A percentile compares a stretch with the other conserved stretches of the same genome.
Conservation (phyloP, 345 rosid genomes). For the Isatis tinctoria region DNA sequence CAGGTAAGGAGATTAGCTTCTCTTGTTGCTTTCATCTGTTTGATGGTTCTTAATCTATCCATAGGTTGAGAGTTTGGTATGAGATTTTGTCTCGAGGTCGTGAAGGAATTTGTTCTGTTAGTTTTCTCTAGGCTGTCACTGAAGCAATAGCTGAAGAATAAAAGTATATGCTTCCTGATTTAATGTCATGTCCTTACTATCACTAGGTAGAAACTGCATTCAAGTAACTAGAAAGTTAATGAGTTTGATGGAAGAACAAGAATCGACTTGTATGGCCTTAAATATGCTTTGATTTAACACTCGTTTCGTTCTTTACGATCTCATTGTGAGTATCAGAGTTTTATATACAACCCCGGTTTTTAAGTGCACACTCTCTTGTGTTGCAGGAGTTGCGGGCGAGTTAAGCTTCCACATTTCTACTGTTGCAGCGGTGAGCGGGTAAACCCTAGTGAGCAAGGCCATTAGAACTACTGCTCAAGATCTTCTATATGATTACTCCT, state of each 20-base stretch:
- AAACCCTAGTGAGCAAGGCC: constrained; percentile 26
- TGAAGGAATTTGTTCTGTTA: neutral
- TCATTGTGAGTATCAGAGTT: neutral
- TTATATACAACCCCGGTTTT: neutral
- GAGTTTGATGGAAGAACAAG: neutral
- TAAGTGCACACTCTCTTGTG: neutral
- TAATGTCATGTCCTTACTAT: neutral
- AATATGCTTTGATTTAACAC: neutral
- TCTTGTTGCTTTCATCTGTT: neutral
- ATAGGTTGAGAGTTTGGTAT: neutral
- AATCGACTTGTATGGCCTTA: neutral
- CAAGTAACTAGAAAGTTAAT: neutral
- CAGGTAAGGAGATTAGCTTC: constrained; percentile 45
- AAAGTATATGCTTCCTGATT: neutral
- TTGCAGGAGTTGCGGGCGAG: constrained; percentile 80
- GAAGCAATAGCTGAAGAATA: neutral
- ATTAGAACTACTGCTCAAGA: constrained; percentile 2
- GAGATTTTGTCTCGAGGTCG: neutral
- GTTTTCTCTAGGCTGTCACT: neutral
- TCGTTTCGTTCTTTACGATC: neutral
- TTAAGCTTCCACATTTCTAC: constrained; percentile 85
- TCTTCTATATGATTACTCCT: neutral
- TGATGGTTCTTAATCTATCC: neutral
- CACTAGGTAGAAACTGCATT: neutral
- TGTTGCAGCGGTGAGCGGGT: constrained; percentile 89